Percentiles rank a stretch among this genome's conserved stretches.
These are phyloP conservation scores for Pythium folliculosum DNA, from an alignment of 352 stramenopile genomes.

Conservation along the genomic window DNA sequence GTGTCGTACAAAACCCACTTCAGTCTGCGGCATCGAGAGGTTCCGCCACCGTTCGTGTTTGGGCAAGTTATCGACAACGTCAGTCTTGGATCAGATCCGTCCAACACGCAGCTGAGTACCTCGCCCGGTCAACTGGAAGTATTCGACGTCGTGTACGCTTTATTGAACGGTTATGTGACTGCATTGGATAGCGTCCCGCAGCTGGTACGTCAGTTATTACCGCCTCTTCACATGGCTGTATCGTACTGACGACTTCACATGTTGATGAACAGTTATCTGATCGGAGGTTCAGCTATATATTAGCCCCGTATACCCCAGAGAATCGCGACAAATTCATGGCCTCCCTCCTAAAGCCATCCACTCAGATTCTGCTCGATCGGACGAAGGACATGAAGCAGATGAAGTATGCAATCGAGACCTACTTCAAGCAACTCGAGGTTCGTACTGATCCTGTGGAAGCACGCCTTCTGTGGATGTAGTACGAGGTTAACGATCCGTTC, in stretches of 20 bases:
- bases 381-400: slow-evolving; percentile 27
- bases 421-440: slow-evolving; percentile 37
- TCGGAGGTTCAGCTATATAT: slow-evolving; percentile 9
- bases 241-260: neutral
- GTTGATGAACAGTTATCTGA: slow-evolving; percentile 18
- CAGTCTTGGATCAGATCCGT: neutral
- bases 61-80: slow-evolving; percentile 19
- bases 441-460: neutral
- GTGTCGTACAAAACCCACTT: slow-evolving; percentile 37
- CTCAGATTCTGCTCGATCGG: slow-evolving; percentile 21
- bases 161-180: slow-evolving; percentile 50
- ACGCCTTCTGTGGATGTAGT: neutral
- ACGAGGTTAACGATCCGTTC: neutral
- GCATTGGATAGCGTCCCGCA: slow-evolving; percentile 41
- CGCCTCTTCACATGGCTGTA: too few species aligned
- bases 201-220: slow-evolving; percentile 30
- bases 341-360: slow-evolving; percentile 23
- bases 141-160: slow-evolving; percentile 42
- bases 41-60: slow-evolving; percentile 28
- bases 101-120: slow-evolving; percentile 10
- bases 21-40: slow-evolving; percentile 20
- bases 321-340: slow-evolving; percentile 21
- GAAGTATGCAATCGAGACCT: slow-evolving; percentile 31
- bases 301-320: slow-evolving; percentile 30
- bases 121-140: slow-evolving; percentile 37